These are phyloP conservation scores for Fusarium domesticum DNA, from an alignment of 2,329 filamentous ascomycete genomes.

Conservation along the genomic window DNA sequence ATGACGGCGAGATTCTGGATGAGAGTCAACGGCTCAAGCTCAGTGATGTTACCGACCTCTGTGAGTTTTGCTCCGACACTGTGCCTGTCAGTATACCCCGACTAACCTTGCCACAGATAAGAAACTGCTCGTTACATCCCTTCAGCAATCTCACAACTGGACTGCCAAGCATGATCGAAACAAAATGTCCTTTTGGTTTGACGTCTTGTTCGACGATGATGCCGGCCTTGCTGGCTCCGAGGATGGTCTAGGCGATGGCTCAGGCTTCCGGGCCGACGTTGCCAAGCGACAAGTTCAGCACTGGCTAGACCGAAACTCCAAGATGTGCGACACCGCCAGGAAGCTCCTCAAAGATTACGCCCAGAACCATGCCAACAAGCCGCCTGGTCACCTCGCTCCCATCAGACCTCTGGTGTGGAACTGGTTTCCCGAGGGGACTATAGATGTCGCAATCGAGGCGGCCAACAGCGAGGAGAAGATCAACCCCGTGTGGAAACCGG, in stretches of 20 bases:
- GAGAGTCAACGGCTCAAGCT: conserved; percentile 55
- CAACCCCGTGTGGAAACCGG: conserved; percentile 48
- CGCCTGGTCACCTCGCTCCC: conserved; percentile 48
- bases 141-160: conserved; percentile 68
- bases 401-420: conserved; percentile 55
- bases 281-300: conserved; percentile 60
- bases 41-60: conserved; percentile 62
- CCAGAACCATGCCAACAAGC: conserved; percentile 46
- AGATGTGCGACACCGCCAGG: conserved; percentile 55
- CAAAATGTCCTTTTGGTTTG: conserved; percentile 68
- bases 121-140: conserved; percentile 61
- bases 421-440: conserved; percentile 46
- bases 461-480: conserved; percentile 43
- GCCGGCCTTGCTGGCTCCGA: conserved; percentile 46
- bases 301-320: conserved; percentile 61
- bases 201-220: conserved; percentile 61
- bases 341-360: conserved; percentile 55
- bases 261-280: conserved; percentile 52
- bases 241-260: conserved; percentile 50
- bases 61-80: conserved; percentile 40
- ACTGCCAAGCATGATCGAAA: conserved; percentile 66
- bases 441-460: conserved; percentile 31
- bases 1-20: conserved; percentile 61
- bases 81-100: background rate
- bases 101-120: conserved; percentile 48